Evolutionary conservation across 2,329 filamentous ascomycete species (phyloP).

Genomic region (Herpotrichia juniperi): DNA sequence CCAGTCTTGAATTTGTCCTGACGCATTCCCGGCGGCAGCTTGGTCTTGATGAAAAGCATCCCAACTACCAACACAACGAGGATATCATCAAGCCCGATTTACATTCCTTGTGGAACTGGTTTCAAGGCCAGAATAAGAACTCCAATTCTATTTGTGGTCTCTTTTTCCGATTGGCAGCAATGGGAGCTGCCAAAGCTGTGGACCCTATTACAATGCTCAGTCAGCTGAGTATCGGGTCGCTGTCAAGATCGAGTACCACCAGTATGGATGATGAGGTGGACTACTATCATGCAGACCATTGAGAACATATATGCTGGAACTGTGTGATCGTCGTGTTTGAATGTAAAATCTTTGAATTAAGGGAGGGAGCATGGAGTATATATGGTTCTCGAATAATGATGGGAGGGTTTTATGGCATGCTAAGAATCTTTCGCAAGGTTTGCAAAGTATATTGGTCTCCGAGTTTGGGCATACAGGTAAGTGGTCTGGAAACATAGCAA

Average conservation of each 20-base stretch:
- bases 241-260: background rate
- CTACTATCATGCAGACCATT: too few species aligned
- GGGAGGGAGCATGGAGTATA: too few species aligned
- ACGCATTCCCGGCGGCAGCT: background rate
- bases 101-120: slow-evolving; percentile 15
- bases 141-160: slow-evolving; percentile 15
- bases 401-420: too few species aligned
- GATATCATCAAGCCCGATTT: background rate
- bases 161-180: slow-evolving; percentile 12
- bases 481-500: too few species aligned
- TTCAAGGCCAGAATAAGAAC: slow-evolving; percentile 1
- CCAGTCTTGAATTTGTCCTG: slow-evolving; percentile 13
- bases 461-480: too few species aligned
- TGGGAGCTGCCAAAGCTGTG: slow-evolving; percentile 7
- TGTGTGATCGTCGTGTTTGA: too few species aligned
- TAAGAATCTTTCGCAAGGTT: too few species aligned
- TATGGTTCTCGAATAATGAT: too few species aligned
- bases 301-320: too few species aligned
- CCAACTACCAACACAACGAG: background rate
- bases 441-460: too few species aligned
- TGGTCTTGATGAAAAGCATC: background rate
- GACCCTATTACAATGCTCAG: background rate
- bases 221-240: background rate
- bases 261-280: too few species aligned
- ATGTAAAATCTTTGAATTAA: too few species aligned